phyloP scores from a whole-genome alignment of 1,284 basidiomycete genomes.

The Lentinula novae-zelandiae region DNA sequence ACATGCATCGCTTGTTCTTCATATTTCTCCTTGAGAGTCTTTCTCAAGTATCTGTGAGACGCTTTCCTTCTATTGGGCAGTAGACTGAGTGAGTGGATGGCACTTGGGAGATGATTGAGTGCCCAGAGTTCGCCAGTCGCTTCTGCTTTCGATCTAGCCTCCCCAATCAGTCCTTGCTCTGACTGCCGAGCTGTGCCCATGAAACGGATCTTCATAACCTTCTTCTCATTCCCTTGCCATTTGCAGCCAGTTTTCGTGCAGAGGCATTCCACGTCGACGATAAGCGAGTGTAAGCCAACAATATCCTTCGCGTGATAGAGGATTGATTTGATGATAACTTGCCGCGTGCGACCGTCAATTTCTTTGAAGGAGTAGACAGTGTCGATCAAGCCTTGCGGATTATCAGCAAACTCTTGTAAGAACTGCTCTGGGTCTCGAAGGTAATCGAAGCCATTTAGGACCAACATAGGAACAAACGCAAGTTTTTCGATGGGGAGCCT shows the following conservation, averaged over 20 bases:
- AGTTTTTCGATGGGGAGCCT: background rate
- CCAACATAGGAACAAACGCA: background rate
- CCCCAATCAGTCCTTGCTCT: background rate
- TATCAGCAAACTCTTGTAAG: background rate
- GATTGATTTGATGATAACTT: background rate
- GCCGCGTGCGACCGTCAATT: background rate
- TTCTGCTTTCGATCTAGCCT: background rate
- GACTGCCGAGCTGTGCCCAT: background rate
- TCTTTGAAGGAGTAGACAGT: background rate
- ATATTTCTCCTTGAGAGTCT: background rate
- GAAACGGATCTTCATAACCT: slow-evolving; percentile 9
- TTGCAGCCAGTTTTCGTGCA: background rate
- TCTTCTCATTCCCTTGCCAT: background rate
- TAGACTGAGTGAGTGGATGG: background rate
- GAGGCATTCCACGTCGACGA: background rate
- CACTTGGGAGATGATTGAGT: slow-evolving; percentile 8
- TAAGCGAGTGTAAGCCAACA: background rate
- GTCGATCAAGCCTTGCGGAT: background rate
- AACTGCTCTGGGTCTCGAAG: background rate
- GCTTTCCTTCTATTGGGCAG: background rate
- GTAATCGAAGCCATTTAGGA: background rate
- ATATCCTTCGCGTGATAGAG: background rate
- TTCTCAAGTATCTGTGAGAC: background rate
- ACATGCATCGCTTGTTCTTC: slow-evolving; percentile 3
- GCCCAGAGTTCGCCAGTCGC: slow-evolving; percentile 1